Conservation (phyloP, 106 monocot species). For the Dendrobium officinale region DNA sequence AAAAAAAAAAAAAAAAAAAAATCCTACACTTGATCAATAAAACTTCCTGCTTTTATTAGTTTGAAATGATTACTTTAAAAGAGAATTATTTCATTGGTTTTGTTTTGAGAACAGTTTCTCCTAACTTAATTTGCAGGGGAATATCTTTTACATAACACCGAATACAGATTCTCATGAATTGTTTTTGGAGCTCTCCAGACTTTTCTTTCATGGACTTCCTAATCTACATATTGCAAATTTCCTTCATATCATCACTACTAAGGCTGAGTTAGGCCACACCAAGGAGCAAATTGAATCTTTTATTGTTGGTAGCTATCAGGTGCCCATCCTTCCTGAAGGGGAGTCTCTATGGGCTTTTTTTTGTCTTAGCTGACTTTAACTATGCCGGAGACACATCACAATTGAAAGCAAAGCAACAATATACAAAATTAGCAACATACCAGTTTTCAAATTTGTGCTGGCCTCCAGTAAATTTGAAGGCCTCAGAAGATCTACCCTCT, state of each 20-base stretch:
- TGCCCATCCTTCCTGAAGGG: conserved; percentile 37
- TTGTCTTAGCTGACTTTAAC: neutral
- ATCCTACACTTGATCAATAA: no score
- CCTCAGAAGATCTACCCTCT: neutral
- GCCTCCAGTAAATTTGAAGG: conserved; percentile 26
- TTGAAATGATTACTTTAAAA: no score
- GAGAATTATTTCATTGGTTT: no score
- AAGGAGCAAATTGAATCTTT: conserved; percentile 35
- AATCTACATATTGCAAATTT: conserved; percentile 48
- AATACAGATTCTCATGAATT: conserved; percentile 25
- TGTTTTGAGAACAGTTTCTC: neutral
- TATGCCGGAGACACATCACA: neutral
- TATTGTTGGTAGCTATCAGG: conserved; percentile 6
- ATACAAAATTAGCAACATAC: conserved; percentile 4
- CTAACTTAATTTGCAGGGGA: conserved; percentile 20
- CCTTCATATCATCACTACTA: conserved; percentile 32
- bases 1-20: no score
- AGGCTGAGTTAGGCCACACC: conserved; percentile 21
- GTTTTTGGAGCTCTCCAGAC: conserved; percentile 43
- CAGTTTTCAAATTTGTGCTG: conserved; percentile 10
- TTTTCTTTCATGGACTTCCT: conserved; percentile 29
- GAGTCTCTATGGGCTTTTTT: conserved; percentile 29
- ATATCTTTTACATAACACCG: conserved; percentile 28
- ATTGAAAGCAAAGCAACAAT: neutral
- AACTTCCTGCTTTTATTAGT: no score